A percentile compares a stretch with the other conserved stretches of the same genome.
Evolutionary conservation across 106 monocot species (phyloP).

Genomic region (Allium fistulosum): DNA sequence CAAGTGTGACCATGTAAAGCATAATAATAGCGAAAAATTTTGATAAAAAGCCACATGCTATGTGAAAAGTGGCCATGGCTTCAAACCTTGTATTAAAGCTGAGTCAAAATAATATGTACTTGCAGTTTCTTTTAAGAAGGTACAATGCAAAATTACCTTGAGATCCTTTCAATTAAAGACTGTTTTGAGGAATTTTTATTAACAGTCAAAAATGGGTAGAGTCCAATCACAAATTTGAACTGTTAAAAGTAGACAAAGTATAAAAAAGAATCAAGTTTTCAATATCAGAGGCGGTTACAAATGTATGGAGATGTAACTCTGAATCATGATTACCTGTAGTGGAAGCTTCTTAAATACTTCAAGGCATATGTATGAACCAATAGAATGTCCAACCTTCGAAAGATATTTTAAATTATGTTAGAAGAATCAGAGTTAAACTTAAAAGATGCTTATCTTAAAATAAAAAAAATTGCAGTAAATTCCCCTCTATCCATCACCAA

Average conservation of each 20-base stretch:
- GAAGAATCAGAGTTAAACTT: too few relatives aligned
- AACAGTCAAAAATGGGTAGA: constrained; percentile 83
- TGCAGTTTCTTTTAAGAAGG: too few relatives aligned
- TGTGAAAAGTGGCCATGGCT: background rate
- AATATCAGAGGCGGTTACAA: background rate
- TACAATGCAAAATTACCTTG: constrained; percentile 36
- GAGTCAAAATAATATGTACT: too few relatives aligned
- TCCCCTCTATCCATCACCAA: too few relatives aligned
- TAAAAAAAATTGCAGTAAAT: too few relatives aligned
- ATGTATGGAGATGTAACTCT: too few relatives aligned
- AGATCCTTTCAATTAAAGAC: constrained; percentile 38
- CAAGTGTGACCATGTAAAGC: too few relatives aligned
- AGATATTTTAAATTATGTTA: background rate
- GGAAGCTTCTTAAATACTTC: constrained; percentile 67
- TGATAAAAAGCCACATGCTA: background rate
- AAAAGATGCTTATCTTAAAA: too few relatives aligned
- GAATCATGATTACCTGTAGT: constrained; percentile 32
- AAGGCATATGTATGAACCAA: constrained; percentile 81
- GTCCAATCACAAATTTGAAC: constrained; percentile 54
- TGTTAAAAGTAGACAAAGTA: constrained; percentile 15
- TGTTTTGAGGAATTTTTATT: constrained; percentile 54
- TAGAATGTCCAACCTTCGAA: constrained; percentile 88
- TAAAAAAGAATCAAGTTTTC: background rate
- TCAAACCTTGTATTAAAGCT: background rate
- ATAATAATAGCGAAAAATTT: background rate